Evolutionary conservation across 495 filamentous ascomycete genomes (phyloP), one percentile per base, ranked within the genome.

Genomic region (Neurospora tetraspora): DNA sequence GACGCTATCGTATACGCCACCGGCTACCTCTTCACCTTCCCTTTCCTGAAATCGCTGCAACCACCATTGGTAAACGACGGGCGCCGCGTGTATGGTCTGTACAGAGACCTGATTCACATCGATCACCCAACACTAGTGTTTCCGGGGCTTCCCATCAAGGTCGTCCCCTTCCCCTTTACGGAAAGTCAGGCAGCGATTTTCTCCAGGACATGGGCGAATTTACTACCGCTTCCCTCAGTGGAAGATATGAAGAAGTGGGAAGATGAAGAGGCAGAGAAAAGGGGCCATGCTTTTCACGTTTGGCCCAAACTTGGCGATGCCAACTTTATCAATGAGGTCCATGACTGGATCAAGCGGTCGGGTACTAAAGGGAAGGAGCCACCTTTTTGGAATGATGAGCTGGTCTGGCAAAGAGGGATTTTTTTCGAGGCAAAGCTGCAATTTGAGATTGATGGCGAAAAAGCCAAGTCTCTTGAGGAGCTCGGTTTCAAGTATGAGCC

Each of bases 181-280:
- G 92, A 97, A 77, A 88, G 86, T n/a, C 94, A 97, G 78, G 90
- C 88, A 4, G 89, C 93, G 11, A 85, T 92, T 3, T 86, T 97
- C 71, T 89, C 93, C 14, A 87, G 93, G 5, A 86, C 93, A 3
- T 97, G 90, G 88, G 87, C 91, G 0, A 88, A 88, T 38, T 81
- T 89, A 0, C 83, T 97, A 3, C 75, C 75, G 0, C 82, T 97
- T 10, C 95, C 94, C 0, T 74, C 86, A 0, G 76, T 73, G 14
- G 77, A 79, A 9, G 88, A 89, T 37, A 96, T 97, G 91, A 76
- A 80, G 73, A 76, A 73, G 7, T 96, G 92, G 92, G 80, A 80
- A 68, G 74, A 78, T 5, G 80, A 80, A 18, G 76, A 80, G 47
- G 70, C 73, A 3, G 71, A 73, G 31, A 76, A 71, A 27, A 73